phyloP scores from a whole-genome alignment of 2,329 filamentous ascomycete species.

The Chrysoporthe austroafricana region DNA sequence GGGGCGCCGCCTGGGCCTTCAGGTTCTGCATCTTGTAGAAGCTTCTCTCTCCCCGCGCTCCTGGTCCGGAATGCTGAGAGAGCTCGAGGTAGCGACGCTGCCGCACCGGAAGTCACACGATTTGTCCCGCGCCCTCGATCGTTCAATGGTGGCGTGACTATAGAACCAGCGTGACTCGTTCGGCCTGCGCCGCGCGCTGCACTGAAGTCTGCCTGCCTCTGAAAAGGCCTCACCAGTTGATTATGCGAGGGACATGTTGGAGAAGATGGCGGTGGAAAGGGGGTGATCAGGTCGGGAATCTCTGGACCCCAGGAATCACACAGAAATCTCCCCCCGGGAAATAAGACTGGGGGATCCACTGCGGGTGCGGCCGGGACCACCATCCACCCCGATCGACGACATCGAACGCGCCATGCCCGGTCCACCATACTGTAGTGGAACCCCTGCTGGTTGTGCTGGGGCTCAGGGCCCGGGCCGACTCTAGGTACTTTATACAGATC shows the following conservation, averaged over 20 bases:
- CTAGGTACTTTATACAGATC: no score
- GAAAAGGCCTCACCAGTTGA: background rate
- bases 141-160: background rate
- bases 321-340: background rate
- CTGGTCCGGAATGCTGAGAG: no score
- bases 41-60: no score
- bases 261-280: constrained; percentile 1
- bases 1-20: background rate
- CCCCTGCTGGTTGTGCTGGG: background rate
- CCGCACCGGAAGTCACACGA: no score
- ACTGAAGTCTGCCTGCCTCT: background rate
- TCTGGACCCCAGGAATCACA: background rate
- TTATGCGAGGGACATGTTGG: constrained; percentile 2
- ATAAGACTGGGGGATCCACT: constrained; percentile 9
- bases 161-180: background rate
- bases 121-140: background rate
- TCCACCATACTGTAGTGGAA: background rate
- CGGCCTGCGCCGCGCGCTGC: background rate
- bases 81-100: no score
- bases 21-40: background rate
- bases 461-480: background rate
- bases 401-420: background rate
- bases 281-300: background rate
- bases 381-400: background rate
- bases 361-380: constrained; percentile 7